These are phyloP conservation scores for Thuidium tamariscinum DNA, from an alignment of 225 moss, liverwort and hornwort species.

Conservation along the genomic window DNA sequence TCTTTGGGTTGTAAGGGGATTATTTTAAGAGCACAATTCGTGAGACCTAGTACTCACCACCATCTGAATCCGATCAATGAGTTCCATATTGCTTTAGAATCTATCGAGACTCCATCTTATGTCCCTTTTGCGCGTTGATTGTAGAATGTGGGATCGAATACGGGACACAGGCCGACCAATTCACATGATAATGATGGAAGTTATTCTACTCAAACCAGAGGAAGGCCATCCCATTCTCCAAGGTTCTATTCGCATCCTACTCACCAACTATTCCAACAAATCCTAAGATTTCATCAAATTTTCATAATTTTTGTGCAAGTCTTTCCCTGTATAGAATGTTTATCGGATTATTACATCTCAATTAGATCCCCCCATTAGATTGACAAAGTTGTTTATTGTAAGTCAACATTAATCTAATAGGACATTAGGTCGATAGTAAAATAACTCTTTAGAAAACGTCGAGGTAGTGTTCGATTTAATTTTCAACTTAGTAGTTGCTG, in stretches of 20 bases:
- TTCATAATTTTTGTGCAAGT: background rate
- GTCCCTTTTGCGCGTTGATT: conserved; percentile 2
- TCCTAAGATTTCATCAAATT: background rate
- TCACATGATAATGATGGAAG: conserved; percentile 32
- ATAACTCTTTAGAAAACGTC: background rate
- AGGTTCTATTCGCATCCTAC: conserved; percentile 9
- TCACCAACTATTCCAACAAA: background rate
- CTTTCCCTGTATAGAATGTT: background rate
- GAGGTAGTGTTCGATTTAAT: background rate
- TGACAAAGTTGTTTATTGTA: background rate
- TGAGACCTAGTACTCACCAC: background rate
- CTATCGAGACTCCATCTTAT: background rate
- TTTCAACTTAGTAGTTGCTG: background rate
- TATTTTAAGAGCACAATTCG: background rate
- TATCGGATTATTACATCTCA: background rate
- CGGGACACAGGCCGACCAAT: conserved; percentile 9
- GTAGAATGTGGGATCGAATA: conserved; percentile 20
- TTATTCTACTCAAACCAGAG: conserved; percentile 18
- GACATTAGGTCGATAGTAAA: background rate
- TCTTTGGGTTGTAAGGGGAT: background rate
- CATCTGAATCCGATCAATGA: background rate
- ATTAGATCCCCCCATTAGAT: background rate
- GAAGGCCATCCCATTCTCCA: conserved; percentile 41
- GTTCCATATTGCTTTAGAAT: background rate
- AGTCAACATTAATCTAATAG: background rate